Base-by-base conservation (phyloP, 306 rosid genomes). In the Begonia peltatifolia region DNA sequence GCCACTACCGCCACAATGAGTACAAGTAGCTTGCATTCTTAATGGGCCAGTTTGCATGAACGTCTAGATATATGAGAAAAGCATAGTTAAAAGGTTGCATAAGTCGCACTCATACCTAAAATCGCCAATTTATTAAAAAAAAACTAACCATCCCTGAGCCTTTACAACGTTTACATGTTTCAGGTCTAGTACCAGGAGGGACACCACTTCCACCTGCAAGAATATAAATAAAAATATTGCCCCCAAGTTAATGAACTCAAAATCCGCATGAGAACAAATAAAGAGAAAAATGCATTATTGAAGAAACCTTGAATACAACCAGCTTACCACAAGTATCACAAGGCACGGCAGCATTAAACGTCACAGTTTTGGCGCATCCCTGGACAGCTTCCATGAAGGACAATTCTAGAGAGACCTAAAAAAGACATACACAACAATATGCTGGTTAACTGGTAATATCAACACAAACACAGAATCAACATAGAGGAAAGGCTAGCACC, bases 311-410 rank as follows among this genome's bases (percentile, higher is more conserved):
- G 50, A 68, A 46, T 30, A 59, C 25, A 57, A 49, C 36, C 23
- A 38, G 35, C 83, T 76, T 87, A 87, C 96, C 93, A 47, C 96
- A 88, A 55, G 86, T 63, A 62, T 79, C 80, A 68, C 96, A 87
- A 18, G 75, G 68, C 64, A 81, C 52, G 11, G 81, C 82, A 16
- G 96, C 81, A 58, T 75, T 77, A 73, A 79, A 87, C 49, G 82
- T 41, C 68, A 84, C 66, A 42, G 63, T 84, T 80, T 88, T 84
- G 23, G 77, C 18, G 71, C 93, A 81, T 50, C 96, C 96, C 63
- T 77, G 94, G 53, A 88, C 88, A 64, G 96, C 93, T 74, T 90
- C 99, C 94, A 77, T 90, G 63, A 90, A 90, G 65, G 95, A 86
- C 54, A 90, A 63, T 61, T 90, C 99, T 63, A 90, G 48, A 47